These are phyloP conservation scores for Camillea tinctor DNA, from an alignment of 2,329 filamentous ascomycete species.

Conservation along the genomic window DNA sequence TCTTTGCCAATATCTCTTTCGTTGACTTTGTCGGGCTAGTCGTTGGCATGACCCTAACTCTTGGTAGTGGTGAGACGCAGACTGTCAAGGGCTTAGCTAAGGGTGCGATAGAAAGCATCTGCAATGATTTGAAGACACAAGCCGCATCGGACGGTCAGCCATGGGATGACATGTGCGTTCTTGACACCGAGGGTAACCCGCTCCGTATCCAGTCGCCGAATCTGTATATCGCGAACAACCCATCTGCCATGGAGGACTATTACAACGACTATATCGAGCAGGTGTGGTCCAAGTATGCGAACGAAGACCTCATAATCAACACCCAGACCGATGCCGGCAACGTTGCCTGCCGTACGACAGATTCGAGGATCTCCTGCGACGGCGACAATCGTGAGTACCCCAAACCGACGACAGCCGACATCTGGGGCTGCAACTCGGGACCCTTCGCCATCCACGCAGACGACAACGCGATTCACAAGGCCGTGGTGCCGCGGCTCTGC, in stretches of 20 bases:
- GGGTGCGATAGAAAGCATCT: conserved; percentile 39
- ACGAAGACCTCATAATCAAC: conserved; percentile 40
- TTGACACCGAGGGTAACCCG: conserved; percentile 33
- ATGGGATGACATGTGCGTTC: conserved; percentile 47
- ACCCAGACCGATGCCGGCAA: conserved; percentile 41
- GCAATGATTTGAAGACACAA: conserved; percentile 40
- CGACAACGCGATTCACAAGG: conserved; percentile 42
- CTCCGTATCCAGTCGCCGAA: conserved; percentile 47
- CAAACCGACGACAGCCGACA: conserved; percentile 44
- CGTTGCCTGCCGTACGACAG: conserved; percentile 39
- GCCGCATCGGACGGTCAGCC: conserved; percentile 37
- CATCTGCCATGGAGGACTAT: conserved; percentile 39
- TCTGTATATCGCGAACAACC: conserved; percentile 37
- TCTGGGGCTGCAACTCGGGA: conserved; percentile 52
- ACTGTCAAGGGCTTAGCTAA: conserved; percentile 39
- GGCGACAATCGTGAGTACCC: conserved; percentile 43
- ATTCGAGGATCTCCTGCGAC: conserved; percentile 38
- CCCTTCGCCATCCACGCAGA: conserved; percentile 39
- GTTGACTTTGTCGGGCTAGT: conserved; percentile 52
- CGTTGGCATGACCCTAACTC: conserved; percentile 47
- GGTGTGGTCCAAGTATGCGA: conserved; percentile 45
- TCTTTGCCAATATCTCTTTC: conserved; percentile 50
- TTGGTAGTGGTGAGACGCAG: conserved; percentile 36
- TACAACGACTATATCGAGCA: conserved; percentile 45
- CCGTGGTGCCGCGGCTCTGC: conserved; percentile 48